Percentiles rank a stretch among this genome's conserved stretches.
Conservation (phyloP, 2,329 filamentous ascomycete species). For the Chaetothyriales sp. region DNA sequence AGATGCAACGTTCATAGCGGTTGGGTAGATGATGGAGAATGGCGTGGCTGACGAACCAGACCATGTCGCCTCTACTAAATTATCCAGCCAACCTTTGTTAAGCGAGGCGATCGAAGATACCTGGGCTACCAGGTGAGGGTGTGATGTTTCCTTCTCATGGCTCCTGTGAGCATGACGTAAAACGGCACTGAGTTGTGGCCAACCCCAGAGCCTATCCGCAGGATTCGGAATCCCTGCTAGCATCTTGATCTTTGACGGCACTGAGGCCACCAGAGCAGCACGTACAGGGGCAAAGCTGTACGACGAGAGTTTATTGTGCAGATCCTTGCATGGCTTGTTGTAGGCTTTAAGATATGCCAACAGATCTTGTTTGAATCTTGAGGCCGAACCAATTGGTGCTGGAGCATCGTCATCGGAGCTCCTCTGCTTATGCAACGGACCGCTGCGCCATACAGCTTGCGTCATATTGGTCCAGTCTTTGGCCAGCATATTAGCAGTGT, state of each 20-base stretch:
- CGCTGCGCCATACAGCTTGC: constrained; percentile 69
- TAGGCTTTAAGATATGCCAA: constrained; percentile 61
- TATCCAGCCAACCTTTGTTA: constrained; percentile 53
- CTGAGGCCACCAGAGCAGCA: constrained; percentile 63
- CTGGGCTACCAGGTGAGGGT: constrained; percentile 27
- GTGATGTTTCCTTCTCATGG: constrained; percentile 16
- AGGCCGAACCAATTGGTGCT: constrained; percentile 44
- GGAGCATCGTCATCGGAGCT: not conserved
- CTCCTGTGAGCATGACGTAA: not conserved
- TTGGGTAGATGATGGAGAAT: constrained; percentile 57
- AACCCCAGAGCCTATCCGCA: constrained; percentile 55
- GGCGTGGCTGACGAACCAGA: constrained; percentile 19
- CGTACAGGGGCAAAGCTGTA: constrained; percentile 59
- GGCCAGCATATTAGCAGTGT: constrained; percentile 83
- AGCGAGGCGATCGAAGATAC: constrained; percentile 69
- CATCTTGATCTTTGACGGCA: constrained; percentile 53
- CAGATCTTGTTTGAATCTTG: constrained; percentile 62
- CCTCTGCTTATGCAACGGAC: constrained; percentile 44
- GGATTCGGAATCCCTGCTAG: constrained; percentile 25
- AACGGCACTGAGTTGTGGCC: constrained; percentile 32
- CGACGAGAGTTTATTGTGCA: constrained; percentile 44
- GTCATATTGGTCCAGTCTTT: constrained; percentile 82
- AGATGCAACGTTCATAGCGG: constrained; percentile 59
- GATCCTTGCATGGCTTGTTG: constrained; percentile 30
- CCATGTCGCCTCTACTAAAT: not conserved